Evolutionary conservation across 2,329 filamentous ascomycete species (phyloP), one percentile per base, ranked within the genome.

Genomic region (Phialophora expanda): DNA sequence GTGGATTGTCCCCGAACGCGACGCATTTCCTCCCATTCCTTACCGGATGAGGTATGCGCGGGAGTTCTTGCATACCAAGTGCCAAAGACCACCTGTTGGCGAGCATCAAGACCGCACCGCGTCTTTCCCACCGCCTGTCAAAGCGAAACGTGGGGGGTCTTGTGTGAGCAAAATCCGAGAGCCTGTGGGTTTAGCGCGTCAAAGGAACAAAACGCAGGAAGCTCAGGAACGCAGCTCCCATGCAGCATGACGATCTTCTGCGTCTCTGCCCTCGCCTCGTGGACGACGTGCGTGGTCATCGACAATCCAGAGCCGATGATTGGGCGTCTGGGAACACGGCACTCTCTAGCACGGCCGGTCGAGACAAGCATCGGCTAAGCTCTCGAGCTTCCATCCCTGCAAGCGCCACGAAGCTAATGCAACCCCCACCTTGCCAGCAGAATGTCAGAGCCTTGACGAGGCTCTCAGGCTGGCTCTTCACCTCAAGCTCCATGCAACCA

Each of bases 61-160:
- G 44, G n/a, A 26, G 17, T 41, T 5, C 14, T 26, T 17, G 58
- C 20, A 51, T 24, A 8, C 11, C 1, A 51, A 28, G 48, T 22
- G 24, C 11, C 48, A 12, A 26, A 22, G 24, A 22, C 1, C 5
- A 3, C 22, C 0, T 17, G 5, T 51, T 26, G 20, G 48, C 48
- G 5, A 51, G 8, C 14, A 22, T 51, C 24, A 17, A 26, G 17
- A 32, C 53, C 3, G 22, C 8, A 8, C n/a, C n/a, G 53, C 53
- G 22, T 34, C 11, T 55, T 8, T 20, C 24, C 20, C n/a, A 32
- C 20, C 17, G n/a, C 60, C 55, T 66, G 59, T 62, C 54, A 46
- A 59, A 30, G 24, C 57, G 59, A 32, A 66, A 66, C 64, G 60
- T 66, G 59, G 54, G n/a, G 48, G 22, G 30, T 14, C 24, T 26